phyloP scores from a whole-genome alignment of 1,284 basidiomycete species.

The Leccinum huronense region DNA sequence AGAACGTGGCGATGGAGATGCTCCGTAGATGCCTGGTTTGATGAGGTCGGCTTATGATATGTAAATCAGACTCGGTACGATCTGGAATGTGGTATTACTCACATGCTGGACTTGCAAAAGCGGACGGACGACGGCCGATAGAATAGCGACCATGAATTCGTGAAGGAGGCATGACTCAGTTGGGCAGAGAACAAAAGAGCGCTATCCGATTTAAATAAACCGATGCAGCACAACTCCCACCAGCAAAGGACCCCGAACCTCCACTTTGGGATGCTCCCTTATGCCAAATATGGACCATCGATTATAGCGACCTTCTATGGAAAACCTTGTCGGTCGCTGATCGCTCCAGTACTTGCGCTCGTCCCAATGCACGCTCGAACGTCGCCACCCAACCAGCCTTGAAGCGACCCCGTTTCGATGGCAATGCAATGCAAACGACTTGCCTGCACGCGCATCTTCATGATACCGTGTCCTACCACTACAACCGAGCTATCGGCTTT shows the following conservation, averaged over 20 bases:
- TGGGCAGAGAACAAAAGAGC: not conserved
- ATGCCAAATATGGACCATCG: conserved; percentile 14
- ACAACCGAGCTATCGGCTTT: conserved; percentile 1
- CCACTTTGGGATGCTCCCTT: conserved; percentile 21
- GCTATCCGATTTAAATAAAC: not conserved
- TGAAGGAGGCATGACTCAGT: conserved; percentile 20
- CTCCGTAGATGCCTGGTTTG: conserved; percentile 57
- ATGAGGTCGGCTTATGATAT: conserved; percentile 39
- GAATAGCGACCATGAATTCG: conserved; percentile 26
- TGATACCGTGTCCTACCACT: not conserved
- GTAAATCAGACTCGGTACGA: not conserved
- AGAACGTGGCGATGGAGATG: conserved; percentile 44
- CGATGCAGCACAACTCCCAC: not conserved
- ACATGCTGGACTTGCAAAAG: conserved; percentile 18
- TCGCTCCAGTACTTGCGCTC: not conserved
- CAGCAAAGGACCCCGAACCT: not conserved
- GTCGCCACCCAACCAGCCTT: not conserved
- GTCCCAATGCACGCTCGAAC: not conserved
- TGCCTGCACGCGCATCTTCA: not conserved
- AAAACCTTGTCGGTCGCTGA: conserved; percentile 9
- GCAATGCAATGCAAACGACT: not conserved
- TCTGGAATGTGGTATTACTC: not conserved
- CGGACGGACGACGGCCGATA: conserved; percentile 24
- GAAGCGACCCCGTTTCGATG: not conserved
- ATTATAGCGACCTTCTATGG: conserved; percentile 19